phyloP scores from a whole-genome alignment of 2,329 filamentous ascomycete genomes.

The Penicillium crustosum region DNA sequence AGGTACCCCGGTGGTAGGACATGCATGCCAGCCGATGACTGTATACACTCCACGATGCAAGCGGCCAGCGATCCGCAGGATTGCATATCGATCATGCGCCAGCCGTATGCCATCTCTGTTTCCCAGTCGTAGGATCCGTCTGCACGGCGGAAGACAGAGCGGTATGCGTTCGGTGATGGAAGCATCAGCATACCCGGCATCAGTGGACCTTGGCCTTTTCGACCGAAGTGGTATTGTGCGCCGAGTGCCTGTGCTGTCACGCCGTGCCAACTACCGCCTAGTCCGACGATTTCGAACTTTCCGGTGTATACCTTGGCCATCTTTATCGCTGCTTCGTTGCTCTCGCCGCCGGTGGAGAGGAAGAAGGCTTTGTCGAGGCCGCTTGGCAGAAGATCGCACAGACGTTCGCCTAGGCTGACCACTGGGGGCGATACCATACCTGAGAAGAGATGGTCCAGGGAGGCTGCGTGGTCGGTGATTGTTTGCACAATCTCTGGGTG shows the following conservation, averaged over 20 bases:
- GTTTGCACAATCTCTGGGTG: conserved; percentile 59
- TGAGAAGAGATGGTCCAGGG: conserved; percentile 61
- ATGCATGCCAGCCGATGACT: conserved; percentile 60
- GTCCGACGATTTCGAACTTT: conserved; percentile 63
- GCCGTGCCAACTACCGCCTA: conserved; percentile 62
- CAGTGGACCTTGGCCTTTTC: conserved; percentile 21
- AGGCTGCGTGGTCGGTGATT: conserved; percentile 49
- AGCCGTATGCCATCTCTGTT: conserved; percentile 62
- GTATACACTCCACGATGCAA: conserved; percentile 62
- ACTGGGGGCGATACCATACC: conserved; percentile 61
- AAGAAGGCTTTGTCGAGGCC: conserved; percentile 58
- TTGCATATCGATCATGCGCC: conserved; percentile 59
- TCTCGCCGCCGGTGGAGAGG: conserved; percentile 58
- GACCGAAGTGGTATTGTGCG: conserved; percentile 43
- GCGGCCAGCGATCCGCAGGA: conserved; percentile 63
- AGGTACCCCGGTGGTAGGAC: conserved; percentile 61
- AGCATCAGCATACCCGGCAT: conserved; percentile 60
- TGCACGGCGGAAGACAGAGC: conserved; percentile 58
- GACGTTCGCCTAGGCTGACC: conserved; percentile 52
- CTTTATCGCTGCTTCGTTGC: conserved; percentile 63
- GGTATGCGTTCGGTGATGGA: conserved; percentile 61
- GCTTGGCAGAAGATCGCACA: conserved; percentile 48
- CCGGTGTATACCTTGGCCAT: conserved; percentile 64
- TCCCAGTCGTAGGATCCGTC: conserved; percentile 66
- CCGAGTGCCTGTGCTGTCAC: conserved; percentile 55